These are phyloP conservation scores for Escovopsis weberi DNA, from an alignment of 2,329 filamentous ascomycete genomes.

Conservation along the genomic window DNA sequence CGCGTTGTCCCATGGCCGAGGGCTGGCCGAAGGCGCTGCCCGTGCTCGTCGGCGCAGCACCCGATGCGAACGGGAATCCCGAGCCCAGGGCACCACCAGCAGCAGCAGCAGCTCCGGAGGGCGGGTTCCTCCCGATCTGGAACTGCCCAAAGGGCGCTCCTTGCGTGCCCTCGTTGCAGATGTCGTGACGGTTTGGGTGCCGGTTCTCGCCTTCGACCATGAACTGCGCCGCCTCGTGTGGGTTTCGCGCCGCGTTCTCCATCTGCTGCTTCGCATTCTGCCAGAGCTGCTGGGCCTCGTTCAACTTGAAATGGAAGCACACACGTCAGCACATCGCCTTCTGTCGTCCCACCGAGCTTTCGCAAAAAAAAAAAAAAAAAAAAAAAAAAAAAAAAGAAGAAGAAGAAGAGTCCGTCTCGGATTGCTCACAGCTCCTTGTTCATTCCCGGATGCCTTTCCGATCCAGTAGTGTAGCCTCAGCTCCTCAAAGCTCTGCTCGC, in stretches of 20 bases:
- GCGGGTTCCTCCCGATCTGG: constrained; percentile 21
- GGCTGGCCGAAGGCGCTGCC: constrained; percentile 26
- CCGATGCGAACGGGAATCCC: constrained; percentile 16
- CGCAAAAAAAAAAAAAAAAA: neutral
- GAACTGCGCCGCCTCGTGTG: constrained; percentile 58
- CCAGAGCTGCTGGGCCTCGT: constrained; percentile 46
- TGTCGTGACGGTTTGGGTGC: constrained; percentile 62
- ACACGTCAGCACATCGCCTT: no score
- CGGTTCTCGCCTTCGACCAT: constrained; percentile 50
- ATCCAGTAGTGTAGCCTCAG: constrained; percentile 59
- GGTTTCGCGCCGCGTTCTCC: constrained; percentile 50
- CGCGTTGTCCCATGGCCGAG: constrained; percentile 14
- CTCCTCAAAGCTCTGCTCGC: constrained; percentile 84
- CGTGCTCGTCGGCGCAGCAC: constrained; percentile 5
- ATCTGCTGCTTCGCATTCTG: constrained; percentile 56
- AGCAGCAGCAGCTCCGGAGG: constrained; percentile 6
- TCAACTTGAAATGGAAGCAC: constrained; percentile 28
- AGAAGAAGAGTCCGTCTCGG: neutral
- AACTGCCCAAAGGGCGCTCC: constrained; percentile 32
- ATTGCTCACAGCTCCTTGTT: constrained; percentile 33
- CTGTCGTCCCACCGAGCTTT: no score
- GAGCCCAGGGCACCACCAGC: neutral
- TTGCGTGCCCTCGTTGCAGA: constrained; percentile 35
- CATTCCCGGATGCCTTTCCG: constrained; percentile 45
- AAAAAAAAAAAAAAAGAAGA: neutral